Base-by-base conservation (phyloP, 768 basidiomycete species). In the Gymnopilus dilepis region DNA sequence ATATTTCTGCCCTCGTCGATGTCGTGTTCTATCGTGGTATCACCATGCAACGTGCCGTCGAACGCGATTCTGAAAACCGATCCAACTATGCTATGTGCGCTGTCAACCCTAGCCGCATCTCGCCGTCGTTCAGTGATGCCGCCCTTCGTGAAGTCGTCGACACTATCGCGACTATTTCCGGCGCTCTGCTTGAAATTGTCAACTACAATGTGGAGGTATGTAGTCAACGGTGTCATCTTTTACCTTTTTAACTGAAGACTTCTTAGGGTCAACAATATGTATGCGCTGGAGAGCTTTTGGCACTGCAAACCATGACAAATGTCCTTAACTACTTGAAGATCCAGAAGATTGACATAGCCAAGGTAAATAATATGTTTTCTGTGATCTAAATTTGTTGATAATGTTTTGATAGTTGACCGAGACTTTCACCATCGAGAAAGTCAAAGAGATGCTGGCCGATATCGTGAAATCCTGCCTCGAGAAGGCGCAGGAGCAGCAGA, bases 1-100 rank as follows among this genome's bases (percentile, higher is more conserved):
- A 94, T 48, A 94, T 99, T 68, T 94, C 97, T 19, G 88, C 94
- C 2, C 88, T 99, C 50, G 94, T 96, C 70, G 97, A 99, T 67
- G 94, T 99, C 70, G 97, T 99, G 26, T 99, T 99, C 84, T 99
- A 98, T 77, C 94, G 97, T 74, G 97, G 97, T 68, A 96, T 99
- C 72, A 99, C 97, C 34, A 99, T 99, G 97, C 97, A 99, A 72
- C 94, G 97, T 22, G 97, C 97, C 26, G 97, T 99, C 60, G 95
- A 97, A 76, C 94, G 97, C 31, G 97, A 99, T 72, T 82, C 90
- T 1, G 81, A 92, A 59, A 96, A 96, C 70, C 87, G 97, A 37
- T 97, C 94, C 24, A 95, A 96, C 73, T 99, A 98, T 69, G 96
- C 95, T 8, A 99, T 99, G 97, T 96, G 95, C 75, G 97, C 97